A percentile compares a stretch with the other conserved stretches of the same genome.
Conservation (phyloP, 1,139 yeast genomes). For the Pneumocystis sp. region DNA sequence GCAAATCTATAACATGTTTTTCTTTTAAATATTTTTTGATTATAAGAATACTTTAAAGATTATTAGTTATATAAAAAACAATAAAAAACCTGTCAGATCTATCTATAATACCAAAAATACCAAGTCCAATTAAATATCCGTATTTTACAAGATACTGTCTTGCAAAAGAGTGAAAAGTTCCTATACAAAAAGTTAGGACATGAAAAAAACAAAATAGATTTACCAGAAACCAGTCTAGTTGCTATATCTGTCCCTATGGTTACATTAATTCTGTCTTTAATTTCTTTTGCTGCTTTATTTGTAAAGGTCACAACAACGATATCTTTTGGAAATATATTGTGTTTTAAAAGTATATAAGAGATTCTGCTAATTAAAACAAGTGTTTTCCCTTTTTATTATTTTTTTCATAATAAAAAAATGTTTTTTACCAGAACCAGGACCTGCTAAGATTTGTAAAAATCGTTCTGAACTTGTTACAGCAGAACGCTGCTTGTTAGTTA, state of each 20-base stretch:
- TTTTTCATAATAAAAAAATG: background rate
- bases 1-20: background rate
- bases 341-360: constrained; percentile 42
- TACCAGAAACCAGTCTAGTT: constrained; percentile 28
- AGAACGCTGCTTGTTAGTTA: background rate
- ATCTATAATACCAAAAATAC: constrained; percentile 42
- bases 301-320: constrained; percentile 83
- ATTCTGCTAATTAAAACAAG: constrained; percentile 67
- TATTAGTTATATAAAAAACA: background rate
- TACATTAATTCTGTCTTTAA: constrained; percentile 42
- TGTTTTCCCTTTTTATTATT: constrained; percentile 42
- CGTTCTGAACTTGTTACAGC: constrained; percentile 5
- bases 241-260: constrained; percentile 30
- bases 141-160: constrained; percentile 41
- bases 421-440: constrained; percentile 56
- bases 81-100: constrained; percentile 40
- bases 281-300: constrained; percentile 75
- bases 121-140: constrained; percentile 40
- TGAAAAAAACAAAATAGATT: background rate
- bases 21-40: background rate
- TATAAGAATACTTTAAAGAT: background rate
- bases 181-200: constrained; percentile 28
- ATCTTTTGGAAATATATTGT: constrained; percentile 39
- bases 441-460: constrained; percentile 66
- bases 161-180: constrained; percentile 80